Base-by-base conservation (phyloP, 2,329 filamentous ascomycete genomes). In the Verticillium zaregamsianum region DNA sequence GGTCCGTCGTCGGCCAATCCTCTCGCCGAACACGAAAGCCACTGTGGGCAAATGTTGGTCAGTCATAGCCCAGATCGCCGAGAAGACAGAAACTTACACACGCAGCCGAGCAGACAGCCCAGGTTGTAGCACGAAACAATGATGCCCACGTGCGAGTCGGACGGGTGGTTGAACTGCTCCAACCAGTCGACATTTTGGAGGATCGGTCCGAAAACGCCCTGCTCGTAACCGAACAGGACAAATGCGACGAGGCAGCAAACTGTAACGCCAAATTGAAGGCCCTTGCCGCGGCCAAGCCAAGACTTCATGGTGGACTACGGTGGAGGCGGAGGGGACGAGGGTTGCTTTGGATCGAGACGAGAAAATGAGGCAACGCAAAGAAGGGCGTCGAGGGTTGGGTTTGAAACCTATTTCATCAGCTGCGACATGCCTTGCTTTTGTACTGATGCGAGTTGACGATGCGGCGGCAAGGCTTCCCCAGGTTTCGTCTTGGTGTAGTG, bases 151-250 rank as follows among this genome's bases (percentile, higher is more conserved):
- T 76, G 66, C 0, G 71, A 71, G 23, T 74, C 72, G 15, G 68
- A 68, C 2, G 77, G 77, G 62, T 77, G 64, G 31, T 72, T 62
- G 39, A 81, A 77, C 2, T 74, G 70, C 2, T 68, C 62, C 2
- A 80, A 69, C 63, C 77, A 82, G 55, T 82, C 73, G 14, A 75
- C 66, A 33, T 78, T 80, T 9, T 77, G 74, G n/a, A 82, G 70
- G 25, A 82, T 78, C 14, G 78, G 78, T 3, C 76, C 74, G 64
- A 81, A 80, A 0, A 80, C 77, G 40, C 79, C 65, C 32, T 82
- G 79, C 52, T 82, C 80, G 58, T 82, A 82, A 3, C 78, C 79
- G 63, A 74, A 73, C 3, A 73, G 67, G n/a, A 72, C 66, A 61
- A 73, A 72, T 8, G 68, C 66, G 4, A 66, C 65, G 6, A 71